Evolutionary conservation across 2,329 filamentous ascomycete species (phyloP).

Genomic region (Fusarium dlaminii): DNA sequence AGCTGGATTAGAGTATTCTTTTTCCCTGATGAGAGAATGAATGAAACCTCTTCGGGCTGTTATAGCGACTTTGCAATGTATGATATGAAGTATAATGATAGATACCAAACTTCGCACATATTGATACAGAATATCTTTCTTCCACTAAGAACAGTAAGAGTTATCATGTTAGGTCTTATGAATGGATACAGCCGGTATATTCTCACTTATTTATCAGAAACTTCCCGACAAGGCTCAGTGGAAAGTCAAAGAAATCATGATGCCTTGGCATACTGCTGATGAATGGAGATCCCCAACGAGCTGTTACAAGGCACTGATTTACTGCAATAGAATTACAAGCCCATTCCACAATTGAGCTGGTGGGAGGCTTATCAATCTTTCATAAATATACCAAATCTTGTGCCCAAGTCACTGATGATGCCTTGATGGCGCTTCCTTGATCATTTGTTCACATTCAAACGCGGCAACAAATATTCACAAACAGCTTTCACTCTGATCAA

Average conservation of each 20-base stretch:
- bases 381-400: too few species aligned
- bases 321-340: fast-evolving
- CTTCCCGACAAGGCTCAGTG: background rate
- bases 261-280: background rate
- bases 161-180: fast-evolving
- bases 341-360: fast-evolving
- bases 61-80: background rate
- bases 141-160: background rate
- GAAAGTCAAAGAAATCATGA: background rate
- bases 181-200: too few species aligned
- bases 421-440: background rate
- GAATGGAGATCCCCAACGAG: background rate
- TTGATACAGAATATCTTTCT: background rate
- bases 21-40: background rate
- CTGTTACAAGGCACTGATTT: background rate
- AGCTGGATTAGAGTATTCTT: fast-evolving
- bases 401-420: background rate
- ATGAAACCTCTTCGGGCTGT: too few species aligned
- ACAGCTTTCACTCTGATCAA: background rate
- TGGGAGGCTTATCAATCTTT: too few species aligned
- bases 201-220: too few species aligned
- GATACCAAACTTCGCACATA: background rate
- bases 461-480: background rate
- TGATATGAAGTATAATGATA: background rate
- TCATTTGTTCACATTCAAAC: background rate